These are phyloP conservation scores for Hagleromyces aurorensis DNA, from an alignment of 805 yeast species.

Conservation along the genomic window DNA sequence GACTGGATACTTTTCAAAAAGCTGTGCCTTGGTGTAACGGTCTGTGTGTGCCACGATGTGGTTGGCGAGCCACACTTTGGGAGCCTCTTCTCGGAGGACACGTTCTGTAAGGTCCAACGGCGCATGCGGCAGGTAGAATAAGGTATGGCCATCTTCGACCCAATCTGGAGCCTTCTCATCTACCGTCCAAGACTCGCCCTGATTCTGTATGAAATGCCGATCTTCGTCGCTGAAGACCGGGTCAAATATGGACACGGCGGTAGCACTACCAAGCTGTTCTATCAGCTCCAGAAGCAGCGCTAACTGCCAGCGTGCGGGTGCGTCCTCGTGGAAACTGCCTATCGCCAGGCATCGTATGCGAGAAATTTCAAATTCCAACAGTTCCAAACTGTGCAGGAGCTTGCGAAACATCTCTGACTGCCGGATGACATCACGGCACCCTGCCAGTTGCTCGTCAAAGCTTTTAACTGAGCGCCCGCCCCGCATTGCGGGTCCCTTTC, in stretches of 20 bases:
- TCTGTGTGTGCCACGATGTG: constrained; percentile 47
- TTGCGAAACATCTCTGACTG: constrained; percentile 26
- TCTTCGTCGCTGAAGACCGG: constrained; percentile 54
- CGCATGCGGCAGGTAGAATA: constrained; percentile 72
- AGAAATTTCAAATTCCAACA: constrained; percentile 8
- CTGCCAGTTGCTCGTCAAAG: constrained; percentile 10
- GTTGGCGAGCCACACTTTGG: constrained; percentile 43
- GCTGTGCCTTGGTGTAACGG: constrained; percentile 37
- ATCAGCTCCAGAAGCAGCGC: constrained; percentile 45
- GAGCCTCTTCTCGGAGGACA: constrained; percentile 30
- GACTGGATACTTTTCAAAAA: constrained; percentile 37
- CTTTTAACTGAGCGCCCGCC: background rate
- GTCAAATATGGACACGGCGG: constrained; percentile 48
- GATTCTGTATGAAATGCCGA: constrained; percentile 23
- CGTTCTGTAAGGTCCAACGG: constrained; percentile 47
- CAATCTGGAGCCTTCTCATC: constrained; percentile 18
- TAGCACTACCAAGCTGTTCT: constrained; percentile 6
- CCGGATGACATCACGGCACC: constrained; percentile 18
- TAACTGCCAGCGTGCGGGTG: constrained; percentile 58
- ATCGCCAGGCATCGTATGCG: constrained; percentile 60
- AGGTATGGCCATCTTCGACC: constrained; percentile 19
- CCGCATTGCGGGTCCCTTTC: too few species aligned
- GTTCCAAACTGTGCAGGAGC: constrained; percentile 15
- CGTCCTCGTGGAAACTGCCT: constrained; percentile 55
- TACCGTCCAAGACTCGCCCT: constrained; percentile 26